A percentile compares a stretch with the other conserved stretches of the same genome.
These are phyloP conservation scores for Pseudogymnoascus sp. DNA, from an alignment of 2,329 filamentous ascomycete species.

Conservation along the genomic window DNA sequence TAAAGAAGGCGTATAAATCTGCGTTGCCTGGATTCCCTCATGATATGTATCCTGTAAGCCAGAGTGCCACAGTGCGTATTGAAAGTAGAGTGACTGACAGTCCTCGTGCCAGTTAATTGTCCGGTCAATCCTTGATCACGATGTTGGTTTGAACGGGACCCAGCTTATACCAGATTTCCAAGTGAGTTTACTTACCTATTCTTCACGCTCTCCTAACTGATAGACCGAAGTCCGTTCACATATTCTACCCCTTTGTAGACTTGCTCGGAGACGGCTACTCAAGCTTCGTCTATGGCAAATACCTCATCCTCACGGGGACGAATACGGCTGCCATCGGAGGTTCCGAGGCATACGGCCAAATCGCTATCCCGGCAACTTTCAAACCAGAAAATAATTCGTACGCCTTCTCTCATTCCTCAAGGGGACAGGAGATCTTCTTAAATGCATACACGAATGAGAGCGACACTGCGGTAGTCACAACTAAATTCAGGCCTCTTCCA, in stretches of 20 bases:
- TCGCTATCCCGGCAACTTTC: slow-evolving; percentile 21
- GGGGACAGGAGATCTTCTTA: slow-evolving; percentile 15
- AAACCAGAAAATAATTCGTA: neutral
- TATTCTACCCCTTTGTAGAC: slow-evolving; percentile 49
- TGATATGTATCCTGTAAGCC: slow-evolving; percentile 42
- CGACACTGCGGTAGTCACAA: neutral
- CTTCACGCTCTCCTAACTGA: slow-evolving; percentile 16
- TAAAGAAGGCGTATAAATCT: slow-evolving; percentile 38
- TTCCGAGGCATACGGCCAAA: slow-evolving; percentile 35
- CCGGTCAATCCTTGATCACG: slow-evolving; percentile 17
- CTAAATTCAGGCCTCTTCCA: slow-evolving; percentile 20
- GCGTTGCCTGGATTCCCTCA: slow-evolving; percentile 40
- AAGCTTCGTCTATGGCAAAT: slow-evolving; percentile 41
- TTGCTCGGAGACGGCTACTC: slow-evolving; percentile 40
- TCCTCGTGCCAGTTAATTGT: slow-evolving; percentile 14
- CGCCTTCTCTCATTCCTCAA: neutral
- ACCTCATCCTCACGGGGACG: slow-evolving; percentile 36
- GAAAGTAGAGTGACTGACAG: neutral
- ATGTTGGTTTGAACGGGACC: slow-evolving; percentile 14
- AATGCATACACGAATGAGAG: slow-evolving; percentile 27
- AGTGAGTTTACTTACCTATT: neutral
- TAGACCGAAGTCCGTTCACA: slow-evolving; percentile 35
- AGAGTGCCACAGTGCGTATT: neutral
- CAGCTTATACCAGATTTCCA: slow-evolving; percentile 13
- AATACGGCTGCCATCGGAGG: slow-evolving; percentile 36